phyloP scores from a whole-genome alignment of 345 rosid species.

The Jatropha curcas region DNA sequence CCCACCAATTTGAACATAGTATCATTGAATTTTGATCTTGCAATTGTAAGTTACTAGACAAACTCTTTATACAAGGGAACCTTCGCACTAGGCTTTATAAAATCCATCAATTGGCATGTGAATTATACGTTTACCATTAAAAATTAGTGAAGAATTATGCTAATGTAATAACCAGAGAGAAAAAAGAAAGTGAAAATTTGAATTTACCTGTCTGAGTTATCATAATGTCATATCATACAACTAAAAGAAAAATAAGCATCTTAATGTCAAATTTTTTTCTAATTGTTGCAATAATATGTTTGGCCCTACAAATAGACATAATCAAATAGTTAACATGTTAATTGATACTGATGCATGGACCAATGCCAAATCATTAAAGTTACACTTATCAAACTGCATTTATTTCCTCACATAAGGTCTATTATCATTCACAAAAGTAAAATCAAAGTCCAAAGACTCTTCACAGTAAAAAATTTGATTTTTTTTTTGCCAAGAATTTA shows the following conservation, averaged over 20 bases:
- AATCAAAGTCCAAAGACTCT: too few species aligned
- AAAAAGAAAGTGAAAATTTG: too few species aligned
- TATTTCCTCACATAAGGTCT: neutral
- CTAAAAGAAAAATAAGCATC: neutral
- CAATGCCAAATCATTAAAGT: neutral
- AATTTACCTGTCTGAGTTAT: too few species aligned
- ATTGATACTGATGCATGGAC: neutral
- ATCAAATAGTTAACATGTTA: neutral
- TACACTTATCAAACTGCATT: neutral
- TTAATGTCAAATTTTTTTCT: too few species aligned
- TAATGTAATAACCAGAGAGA: too few species aligned
- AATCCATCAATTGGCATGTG: neutral
- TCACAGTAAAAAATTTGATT: too few species aligned
- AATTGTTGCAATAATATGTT: too few species aligned
- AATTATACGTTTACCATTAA: neutral
- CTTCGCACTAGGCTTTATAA: neutral
- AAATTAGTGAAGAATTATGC: too few species aligned
- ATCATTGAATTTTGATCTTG: neutral
- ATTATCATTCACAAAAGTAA: neutral
- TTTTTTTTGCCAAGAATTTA: too few species aligned
- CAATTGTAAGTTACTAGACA: neutral
- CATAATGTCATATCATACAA: too few species aligned
- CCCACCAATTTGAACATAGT: conserved; percentile 12
- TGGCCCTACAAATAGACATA: neutral
- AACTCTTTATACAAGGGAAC: neutral